phyloP scores from a whole-genome alignment of 495 filamentous ascomycete genomes.

The Penicillium macrosclerotiorum region DNA sequence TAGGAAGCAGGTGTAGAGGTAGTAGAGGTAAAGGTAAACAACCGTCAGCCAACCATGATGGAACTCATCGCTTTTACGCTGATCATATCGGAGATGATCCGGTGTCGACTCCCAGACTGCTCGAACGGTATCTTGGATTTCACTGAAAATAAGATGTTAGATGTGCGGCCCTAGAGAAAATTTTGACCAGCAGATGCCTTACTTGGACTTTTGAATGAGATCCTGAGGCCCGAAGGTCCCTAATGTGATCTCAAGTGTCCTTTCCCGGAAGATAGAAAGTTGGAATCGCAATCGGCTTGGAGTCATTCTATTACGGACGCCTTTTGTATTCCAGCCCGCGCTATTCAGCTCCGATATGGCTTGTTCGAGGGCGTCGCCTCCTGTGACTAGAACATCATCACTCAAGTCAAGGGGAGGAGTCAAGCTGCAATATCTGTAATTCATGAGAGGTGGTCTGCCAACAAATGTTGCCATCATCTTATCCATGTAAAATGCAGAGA shows the following conservation, averaged over 20 bases:
- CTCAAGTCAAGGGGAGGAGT: conserved; percentile 57
- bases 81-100: conserved; percentile 33
- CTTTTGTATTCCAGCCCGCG: conserved; percentile 54
- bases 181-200: too few species aligned
- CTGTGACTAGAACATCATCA: conserved; percentile 49
- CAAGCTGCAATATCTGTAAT: conserved; percentile 53
- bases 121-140: conserved; percentile 33
- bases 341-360: conserved; percentile 46
- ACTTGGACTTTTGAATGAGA: conserved; percentile 47
- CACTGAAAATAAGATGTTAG: conserved; percentile 16
- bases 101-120: conserved; percentile 34
- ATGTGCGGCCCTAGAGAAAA: neutral
- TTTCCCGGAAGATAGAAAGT: conserved; percentile 50
- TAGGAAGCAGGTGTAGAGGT: conserved; percentile 58
- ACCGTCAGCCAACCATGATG: conserved; percentile 22
- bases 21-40: conserved; percentile 47
- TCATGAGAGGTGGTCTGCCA: conserved; percentile 56
- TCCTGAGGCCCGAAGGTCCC: conserved; percentile 39
- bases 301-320: conserved; percentile 36
- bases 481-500: conserved; percentile 49
- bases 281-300: conserved; percentile 49
- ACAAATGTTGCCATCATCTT: conserved; percentile 54
- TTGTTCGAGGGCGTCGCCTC: conserved; percentile 40
- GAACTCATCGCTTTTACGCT: conserved; percentile 29
- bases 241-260: conserved; percentile 59